A percentile compares a stretch with the other conserved stretches of the same genome.
Evolutionary conservation across 1,139 yeast species (phyloP).

Genomic region (Taphrina deformans): DNA sequence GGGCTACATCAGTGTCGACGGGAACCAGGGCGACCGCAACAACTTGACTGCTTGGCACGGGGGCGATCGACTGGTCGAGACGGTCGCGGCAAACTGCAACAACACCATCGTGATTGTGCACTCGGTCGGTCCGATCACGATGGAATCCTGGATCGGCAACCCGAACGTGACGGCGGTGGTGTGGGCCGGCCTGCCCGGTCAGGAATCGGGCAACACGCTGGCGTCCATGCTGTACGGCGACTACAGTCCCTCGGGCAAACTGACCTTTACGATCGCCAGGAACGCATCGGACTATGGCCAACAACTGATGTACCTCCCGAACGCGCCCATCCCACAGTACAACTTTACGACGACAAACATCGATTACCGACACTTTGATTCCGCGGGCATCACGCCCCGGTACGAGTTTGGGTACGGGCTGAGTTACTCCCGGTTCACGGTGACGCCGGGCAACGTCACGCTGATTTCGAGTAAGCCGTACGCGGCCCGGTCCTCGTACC

Average conservation of each 20-base stretch:
- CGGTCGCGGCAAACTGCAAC: slow-evolving; percentile 53
- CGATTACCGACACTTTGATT: slow-evolving; percentile 59
- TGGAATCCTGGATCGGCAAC: slow-evolving; percentile 61
- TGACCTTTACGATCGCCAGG: slow-evolving; percentile 64
- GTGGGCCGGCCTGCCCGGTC: slow-evolving; percentile 61
- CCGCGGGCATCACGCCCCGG: slow-evolving; percentile 57
- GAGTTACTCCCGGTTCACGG: slow-evolving; percentile 54
- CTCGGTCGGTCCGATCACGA: slow-evolving; percentile 60
- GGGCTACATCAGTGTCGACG: slow-evolving; percentile 59
- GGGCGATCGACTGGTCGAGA: slow-evolving; percentile 57
- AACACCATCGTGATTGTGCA: slow-evolving; percentile 61
- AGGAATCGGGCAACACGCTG: slow-evolving; percentile 53
- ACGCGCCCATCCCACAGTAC: slow-evolving; percentile 48
- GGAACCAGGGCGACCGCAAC: slow-evolving; percentile 59
- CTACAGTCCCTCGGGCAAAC: slow-evolving; percentile 60
- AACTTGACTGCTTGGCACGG: slow-evolving; percentile 61
- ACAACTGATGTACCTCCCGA: slow-evolving; percentile 40
- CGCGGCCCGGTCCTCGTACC: slow-evolving; percentile 19
- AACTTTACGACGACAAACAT: slow-evolving; percentile 47
- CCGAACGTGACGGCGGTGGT: slow-evolving; percentile 61
- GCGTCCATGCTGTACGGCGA: slow-evolving; percentile 60
- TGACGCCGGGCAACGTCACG: slow-evolving; percentile 7
- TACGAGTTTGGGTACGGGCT: slow-evolving; percentile 65
- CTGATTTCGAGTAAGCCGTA: slow-evolving; percentile 2
- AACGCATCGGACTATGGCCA: slow-evolving; percentile 56